phyloP scores from a whole-genome alignment of 2,329 filamentous ascomycete genomes.

The Cladosporium austrohemisphaericum region DNA sequence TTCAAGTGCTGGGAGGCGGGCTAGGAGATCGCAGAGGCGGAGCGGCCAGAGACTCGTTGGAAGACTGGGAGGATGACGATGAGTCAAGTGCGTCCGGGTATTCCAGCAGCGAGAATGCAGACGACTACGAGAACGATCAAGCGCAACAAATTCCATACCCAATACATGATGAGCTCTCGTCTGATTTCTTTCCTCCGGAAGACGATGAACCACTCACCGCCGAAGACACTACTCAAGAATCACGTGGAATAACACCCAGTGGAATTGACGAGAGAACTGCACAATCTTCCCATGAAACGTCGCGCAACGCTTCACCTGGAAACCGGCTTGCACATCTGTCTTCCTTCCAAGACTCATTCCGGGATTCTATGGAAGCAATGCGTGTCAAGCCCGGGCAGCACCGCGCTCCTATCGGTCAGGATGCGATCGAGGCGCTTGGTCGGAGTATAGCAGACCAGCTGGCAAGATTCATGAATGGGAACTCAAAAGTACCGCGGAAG shows the following conservation, averaged over 20 bases:
- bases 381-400: background rate
- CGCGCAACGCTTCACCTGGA: background rate
- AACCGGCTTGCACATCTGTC: slow-evolving; percentile 16
- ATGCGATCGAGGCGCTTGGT: slow-evolving; percentile 32
- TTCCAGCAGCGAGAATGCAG: background rate
- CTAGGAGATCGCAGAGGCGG: slow-evolving; percentile 27
- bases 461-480: slow-evolving; percentile 27
- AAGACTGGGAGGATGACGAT: slow-evolving; percentile 17
- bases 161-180: slow-evolving; percentile 16
- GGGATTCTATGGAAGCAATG: slow-evolving; percentile 17
- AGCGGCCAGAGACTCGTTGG: slow-evolving; percentile 7
- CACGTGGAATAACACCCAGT: background rate
- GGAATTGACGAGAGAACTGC: background rate
- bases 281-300: background rate
- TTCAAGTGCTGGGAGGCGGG: slow-evolving; percentile 30
- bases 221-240: background rate
- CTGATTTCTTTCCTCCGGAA: slow-evolving; percentile 8
- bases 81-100: slow-evolving; percentile 8
- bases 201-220: background rate
- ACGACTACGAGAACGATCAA: background rate
- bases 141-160: background rate
- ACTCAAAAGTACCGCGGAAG: slow-evolving; percentile 17
- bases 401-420: slow-evolving; percentile 17
- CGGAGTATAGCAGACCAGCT: slow-evolving; percentile 35
- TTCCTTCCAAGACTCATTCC: slow-evolving; percentile 19